Evolutionary conservation across 2,329 filamentous ascomycete species (phyloP), one percentile per base, ranked within the genome.

Genomic region (Phaeomoniella chlamydospora): DNA sequence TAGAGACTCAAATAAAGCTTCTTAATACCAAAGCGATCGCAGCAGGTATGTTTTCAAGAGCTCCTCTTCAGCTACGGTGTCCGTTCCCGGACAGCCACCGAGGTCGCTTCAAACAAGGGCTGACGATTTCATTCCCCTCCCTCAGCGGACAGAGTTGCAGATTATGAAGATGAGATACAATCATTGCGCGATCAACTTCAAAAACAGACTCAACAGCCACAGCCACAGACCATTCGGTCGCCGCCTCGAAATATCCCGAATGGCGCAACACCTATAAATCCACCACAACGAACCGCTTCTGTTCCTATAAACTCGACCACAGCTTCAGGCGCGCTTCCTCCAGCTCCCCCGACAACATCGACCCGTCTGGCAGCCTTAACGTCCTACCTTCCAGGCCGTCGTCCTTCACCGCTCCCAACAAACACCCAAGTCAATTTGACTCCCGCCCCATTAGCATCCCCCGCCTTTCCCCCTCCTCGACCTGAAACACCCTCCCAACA

Each of bases 131-230:
- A n/a, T n/a, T n/a, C n/a, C n/a, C n/a, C n/a, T n/a, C n/a, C n/a
- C n/a, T 9, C n/a, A 70, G 69, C 65, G 34, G 63, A 67, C 45
- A 73, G 62, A 51, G 65, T 74, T 43, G 70, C 70, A 47, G 68
- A 75, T 51, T 77, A 76, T 53, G 73, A 77, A 59, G 71, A 76
- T 43, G 69, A 77, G 49, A 57, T 77, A 15, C 68, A 62, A 37
- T 59, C 57, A 35, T 57, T 77, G 18, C 56, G 55, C 48, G 38
- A 41, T 37, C 43, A 45, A 26, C 33, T 36, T 26, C 33, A 34
- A 18, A n/a, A 5, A 18, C 49, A 56, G 45, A 34, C 45, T 11
- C 41, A 47, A 34, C 47, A 12, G 41, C 46, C 18, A 46, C 43
- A 18, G 39, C 48, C 6, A 41, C 45, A 37, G 50, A 40, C 40